These are phyloP conservation scores for Cymbopogon flexuosus DNA, from an alignment of 202 grass and related monocot species.

Conservation along the genomic window DNA sequence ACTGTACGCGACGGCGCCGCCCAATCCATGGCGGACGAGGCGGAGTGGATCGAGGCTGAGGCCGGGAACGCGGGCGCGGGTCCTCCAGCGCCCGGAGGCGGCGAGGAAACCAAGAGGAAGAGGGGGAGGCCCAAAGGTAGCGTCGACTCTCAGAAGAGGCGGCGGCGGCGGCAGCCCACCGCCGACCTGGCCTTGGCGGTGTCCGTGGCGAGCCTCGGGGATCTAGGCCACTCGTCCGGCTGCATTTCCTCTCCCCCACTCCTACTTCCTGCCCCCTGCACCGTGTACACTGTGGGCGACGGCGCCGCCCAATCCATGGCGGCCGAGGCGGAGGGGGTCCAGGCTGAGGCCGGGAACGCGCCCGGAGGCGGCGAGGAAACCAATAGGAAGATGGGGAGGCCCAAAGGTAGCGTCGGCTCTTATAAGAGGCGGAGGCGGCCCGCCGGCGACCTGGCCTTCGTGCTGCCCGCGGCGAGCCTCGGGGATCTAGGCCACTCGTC, in stretches of 20 bases:
- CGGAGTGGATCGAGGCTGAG: background rate
- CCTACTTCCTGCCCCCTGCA: background rate
- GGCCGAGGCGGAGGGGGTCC: background rate
- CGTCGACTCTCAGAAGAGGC: background rate
- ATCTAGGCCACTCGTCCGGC: background rate
- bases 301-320: background rate
- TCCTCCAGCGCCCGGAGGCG: background rate
- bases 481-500: background rate
- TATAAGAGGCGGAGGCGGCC: background rate
- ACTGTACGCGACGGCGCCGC: background rate
- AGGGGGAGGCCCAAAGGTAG: background rate
- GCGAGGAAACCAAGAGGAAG: background rate
- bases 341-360: background rate
- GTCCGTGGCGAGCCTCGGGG: background rate
- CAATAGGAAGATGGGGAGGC: background rate
- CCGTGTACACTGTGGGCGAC: background rate
- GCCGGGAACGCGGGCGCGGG: background rate
- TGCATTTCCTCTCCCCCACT: background rate
- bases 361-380: background rate
- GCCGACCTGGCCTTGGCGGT: background rate
- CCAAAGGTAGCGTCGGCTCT: background rate
- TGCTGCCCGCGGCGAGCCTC: background rate
- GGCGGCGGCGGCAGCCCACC: background rate
- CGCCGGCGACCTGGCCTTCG: background rate
- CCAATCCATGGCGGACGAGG: conserved; percentile 7